These are phyloP conservation scores for Colletotrichum sp. DNA, from an alignment of 2,329 filamentous ascomycete species.

Conservation along the genomic window DNA sequence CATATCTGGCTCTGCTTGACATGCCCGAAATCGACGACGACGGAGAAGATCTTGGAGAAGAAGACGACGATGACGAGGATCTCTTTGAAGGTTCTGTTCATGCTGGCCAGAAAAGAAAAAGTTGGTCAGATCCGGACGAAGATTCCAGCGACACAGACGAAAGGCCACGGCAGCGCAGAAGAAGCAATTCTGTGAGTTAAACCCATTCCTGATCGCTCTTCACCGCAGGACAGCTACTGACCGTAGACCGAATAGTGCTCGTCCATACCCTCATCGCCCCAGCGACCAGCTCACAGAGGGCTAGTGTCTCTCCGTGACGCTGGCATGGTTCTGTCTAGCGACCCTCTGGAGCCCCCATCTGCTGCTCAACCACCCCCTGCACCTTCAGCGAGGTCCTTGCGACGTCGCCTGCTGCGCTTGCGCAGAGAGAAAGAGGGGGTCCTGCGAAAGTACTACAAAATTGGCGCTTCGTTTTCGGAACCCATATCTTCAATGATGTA, in stretches of 20 bases:
- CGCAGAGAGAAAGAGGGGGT: slow-evolving; percentile 78
- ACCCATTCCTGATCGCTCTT: background rate
- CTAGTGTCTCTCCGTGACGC: slow-evolving; percentile 60
- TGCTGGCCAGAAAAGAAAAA: slow-evolving; percentile 77
- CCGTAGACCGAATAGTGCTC: slow-evolving; percentile 56
- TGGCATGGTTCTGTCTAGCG: slow-evolving; percentile 51
- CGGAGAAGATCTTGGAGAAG: slow-evolving; percentile 65
- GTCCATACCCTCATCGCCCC: slow-evolving; percentile 69
- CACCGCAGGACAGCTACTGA: slow-evolving; percentile 19
- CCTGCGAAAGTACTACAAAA: slow-evolving; percentile 81
- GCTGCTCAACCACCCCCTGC: slow-evolving; percentile 63
- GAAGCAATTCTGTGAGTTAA: slow-evolving; percentile 81
- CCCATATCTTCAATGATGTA: slow-evolving; percentile 95
- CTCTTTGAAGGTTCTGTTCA: slow-evolving; percentile 47
- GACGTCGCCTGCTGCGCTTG: slow-evolving; percentile 75
- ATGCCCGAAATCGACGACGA: slow-evolving; percentile 91
- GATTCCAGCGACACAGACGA: slow-evolving; percentile 76
- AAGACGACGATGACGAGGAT: slow-evolving; percentile 55
- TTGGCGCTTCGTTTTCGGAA: slow-evolving; percentile 91
- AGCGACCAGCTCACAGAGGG: slow-evolving; percentile 63
- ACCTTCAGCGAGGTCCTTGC: slow-evolving; percentile 74
- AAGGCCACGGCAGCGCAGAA: slow-evolving; percentile 77
- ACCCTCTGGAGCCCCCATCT: slow-evolving; percentile 58
- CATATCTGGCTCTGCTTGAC: slow-evolving; percentile 83
- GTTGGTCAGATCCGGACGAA: slow-evolving; percentile 70